Evolutionary conservation across 257 asterid species (phyloP).

Genomic region (Knoxia roxburghii): DNA sequence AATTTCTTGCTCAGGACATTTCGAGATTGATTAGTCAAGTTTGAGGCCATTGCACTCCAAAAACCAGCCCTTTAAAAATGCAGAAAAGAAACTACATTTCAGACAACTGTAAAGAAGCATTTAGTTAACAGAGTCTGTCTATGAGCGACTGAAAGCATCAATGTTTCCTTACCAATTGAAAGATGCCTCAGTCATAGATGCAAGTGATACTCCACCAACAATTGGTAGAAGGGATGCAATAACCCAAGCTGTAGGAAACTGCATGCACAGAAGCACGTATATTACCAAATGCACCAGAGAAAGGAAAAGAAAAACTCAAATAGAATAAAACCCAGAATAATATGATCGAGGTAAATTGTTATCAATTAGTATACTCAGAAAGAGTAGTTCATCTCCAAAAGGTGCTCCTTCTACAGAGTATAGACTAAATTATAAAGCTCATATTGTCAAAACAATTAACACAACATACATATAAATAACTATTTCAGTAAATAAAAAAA

Average conservation of each 20-base stretch:
- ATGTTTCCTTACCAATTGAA: constrained; percentile 67
- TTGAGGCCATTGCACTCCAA: constrained; percentile 99
- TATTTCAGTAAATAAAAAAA: background rate
- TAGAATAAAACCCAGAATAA: background rate
- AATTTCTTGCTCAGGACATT: constrained; percentile 96
- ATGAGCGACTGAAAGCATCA: constrained; percentile 4
- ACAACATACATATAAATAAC: background rate
- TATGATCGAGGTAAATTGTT: background rate
- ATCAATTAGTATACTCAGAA: background rate
- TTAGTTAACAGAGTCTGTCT: constrained; percentile 8
- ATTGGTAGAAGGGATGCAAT: constrained; percentile 83
- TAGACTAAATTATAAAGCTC: background rate
- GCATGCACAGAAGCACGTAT: constrained; percentile 17
- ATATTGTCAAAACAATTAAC: background rate
- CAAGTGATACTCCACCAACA: constrained; percentile 92
- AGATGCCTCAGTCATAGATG: constrained; percentile 85
- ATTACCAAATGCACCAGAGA: background rate
- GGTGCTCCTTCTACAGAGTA: background rate
- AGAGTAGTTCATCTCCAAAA: background rate
- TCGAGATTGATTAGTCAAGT: constrained; percentile 87
- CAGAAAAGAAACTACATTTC: constrained; percentile 1
- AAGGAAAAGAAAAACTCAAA: background rate
- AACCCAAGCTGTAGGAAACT: constrained; percentile 80
- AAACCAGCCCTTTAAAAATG: constrained; percentile 67
- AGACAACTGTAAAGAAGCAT: background rate